Conservation (phyloP, 371 early-diverging fungal genomes). For the Rhizopus arrhizus region DNA sequence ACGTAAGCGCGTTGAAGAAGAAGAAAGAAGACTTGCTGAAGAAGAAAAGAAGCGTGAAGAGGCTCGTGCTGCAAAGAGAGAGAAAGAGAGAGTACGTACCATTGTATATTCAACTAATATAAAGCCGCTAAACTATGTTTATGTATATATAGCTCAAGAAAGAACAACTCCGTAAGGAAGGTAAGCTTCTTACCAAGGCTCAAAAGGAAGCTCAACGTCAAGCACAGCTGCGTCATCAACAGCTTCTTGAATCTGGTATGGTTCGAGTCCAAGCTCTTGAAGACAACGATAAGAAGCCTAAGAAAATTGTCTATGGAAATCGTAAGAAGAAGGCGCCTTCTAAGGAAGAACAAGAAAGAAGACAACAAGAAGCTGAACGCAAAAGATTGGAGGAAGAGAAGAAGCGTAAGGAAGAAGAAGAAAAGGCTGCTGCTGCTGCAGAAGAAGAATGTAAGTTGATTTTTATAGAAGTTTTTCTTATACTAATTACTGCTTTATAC, state of each 20-base stretch:
- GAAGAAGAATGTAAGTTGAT: constrained; percentile 43
- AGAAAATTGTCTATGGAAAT: constrained; percentile 56
- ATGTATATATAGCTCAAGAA: constrained; percentile 60
- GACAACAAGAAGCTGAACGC: constrained; percentile 44
- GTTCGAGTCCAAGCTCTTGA: constrained; percentile 81
- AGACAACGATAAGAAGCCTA: constrained; percentile 43
- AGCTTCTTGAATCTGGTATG: constrained; percentile 74
- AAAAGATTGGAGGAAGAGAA: constrained; percentile 49
- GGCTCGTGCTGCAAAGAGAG: constrained; percentile 47
- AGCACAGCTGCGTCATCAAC: constrained; percentile 76
- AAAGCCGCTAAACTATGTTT: neutral
- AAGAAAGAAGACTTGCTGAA: constrained; percentile 41
- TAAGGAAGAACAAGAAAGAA: constrained; percentile 42
- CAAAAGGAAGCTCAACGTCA: constrained; percentile 85
- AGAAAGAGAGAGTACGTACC: constrained; percentile 38
- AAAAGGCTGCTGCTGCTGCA: constrained; percentile 42
- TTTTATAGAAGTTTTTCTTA: neutral
- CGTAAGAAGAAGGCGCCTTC: constrained; percentile 57
- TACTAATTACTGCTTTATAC: neutral
- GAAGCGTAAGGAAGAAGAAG: constrained; percentile 51
- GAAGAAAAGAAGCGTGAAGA: constrained; percentile 54
- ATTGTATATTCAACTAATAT: neutral
- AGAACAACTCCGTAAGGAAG: constrained; percentile 90
- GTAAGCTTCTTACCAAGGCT: constrained; percentile 91
- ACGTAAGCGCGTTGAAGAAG: constrained; percentile 47